Conservation (phyloP, 2,329 filamentous ascomycete species). For the Purpureocillium takamizusanense region DNA sequence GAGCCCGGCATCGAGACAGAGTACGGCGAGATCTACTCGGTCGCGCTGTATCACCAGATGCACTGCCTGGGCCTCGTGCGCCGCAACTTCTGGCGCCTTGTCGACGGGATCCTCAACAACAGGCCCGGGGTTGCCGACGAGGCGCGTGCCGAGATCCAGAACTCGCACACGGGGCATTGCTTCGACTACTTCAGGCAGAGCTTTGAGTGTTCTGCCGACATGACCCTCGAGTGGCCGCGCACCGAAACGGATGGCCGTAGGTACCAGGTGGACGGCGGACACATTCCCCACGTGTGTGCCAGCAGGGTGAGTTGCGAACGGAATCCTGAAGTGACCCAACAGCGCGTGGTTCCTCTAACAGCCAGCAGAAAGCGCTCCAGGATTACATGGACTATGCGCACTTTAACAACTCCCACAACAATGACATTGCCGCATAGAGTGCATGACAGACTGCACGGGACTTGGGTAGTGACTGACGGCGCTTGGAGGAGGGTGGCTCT, state of each 20-base stretch:
- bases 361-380: conserved; percentile 1
- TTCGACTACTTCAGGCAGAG: conserved; percentile 31
- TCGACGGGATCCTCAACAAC: conserved; percentile 2
- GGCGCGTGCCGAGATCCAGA: not conserved
- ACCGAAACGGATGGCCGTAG: not conserved
- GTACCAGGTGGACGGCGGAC: conserved; percentile 2
- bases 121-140: conserved; percentile 1
- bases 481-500: too few relatives aligned
- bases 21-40: conserved; percentile 2
- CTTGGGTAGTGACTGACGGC: too few relatives aligned
- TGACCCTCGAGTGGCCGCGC: conserved; percentile 7
- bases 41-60: conserved; percentile 9
- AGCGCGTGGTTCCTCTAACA: too few relatives aligned
- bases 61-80: conserved; percentile 9
- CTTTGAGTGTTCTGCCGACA: conserved; percentile 25
- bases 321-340: not conserved
- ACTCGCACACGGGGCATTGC: conserved; percentile 26
- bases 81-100: conserved; percentile 4
- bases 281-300: conserved; percentile 4
- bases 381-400: conserved; percentile 3
- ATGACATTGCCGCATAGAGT: conserved; percentile 2
- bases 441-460: too few relatives aligned
- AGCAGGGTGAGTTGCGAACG: conserved; percentile 4
- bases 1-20: conserved; percentile 3
- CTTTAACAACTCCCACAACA: conserved; percentile 1